phyloP scores from a whole-genome alignment of 306 rosid genomes.

The Vicia villosa region DNA sequence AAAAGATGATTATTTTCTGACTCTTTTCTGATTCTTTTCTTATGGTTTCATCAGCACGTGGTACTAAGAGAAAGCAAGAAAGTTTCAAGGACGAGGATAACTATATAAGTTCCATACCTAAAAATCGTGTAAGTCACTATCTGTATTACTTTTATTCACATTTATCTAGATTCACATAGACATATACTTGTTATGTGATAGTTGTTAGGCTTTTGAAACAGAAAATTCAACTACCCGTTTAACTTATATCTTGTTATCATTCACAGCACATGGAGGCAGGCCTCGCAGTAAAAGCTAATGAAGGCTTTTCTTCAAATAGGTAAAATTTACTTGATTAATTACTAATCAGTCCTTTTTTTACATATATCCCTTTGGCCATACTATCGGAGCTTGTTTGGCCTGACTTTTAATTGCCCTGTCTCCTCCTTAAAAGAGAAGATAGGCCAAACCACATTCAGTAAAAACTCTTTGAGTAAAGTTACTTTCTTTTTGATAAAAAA shows the following conservation, averaged over 20 bases:
- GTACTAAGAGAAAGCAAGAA: constrained; percentile 69
- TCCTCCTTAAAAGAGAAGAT: background rate
- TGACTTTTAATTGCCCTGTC: background rate
- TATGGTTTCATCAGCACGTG: constrained; percentile 47
- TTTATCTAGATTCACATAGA: constrained; percentile 30
- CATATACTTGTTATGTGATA: constrained; percentile 15
- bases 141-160: constrained; percentile 12
- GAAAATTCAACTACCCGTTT: constrained; percentile 23
- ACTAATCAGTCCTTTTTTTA: background rate
- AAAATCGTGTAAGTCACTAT: constrained; percentile 65
- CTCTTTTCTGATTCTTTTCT: no score
- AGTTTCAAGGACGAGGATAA: constrained; percentile 81
- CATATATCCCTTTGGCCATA: background rate
- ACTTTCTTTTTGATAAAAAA: background rate
- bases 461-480: background rate
- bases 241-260: constrained; percentile 28
- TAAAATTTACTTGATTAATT: constrained; percentile 37
- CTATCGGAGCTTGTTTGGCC: background rate
- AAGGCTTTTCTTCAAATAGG: constrained; percentile 79
- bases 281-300: constrained; percentile 74
- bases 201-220: constrained; percentile 20
- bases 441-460: constrained; percentile 3
- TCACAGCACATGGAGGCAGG: constrained; percentile 89
- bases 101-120: constrained; percentile 82
- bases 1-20: constrained; percentile 23